Conservation (phyloP, 2,329 filamentous ascomycete species). For the Rhynchosporium agropyri region DNA sequence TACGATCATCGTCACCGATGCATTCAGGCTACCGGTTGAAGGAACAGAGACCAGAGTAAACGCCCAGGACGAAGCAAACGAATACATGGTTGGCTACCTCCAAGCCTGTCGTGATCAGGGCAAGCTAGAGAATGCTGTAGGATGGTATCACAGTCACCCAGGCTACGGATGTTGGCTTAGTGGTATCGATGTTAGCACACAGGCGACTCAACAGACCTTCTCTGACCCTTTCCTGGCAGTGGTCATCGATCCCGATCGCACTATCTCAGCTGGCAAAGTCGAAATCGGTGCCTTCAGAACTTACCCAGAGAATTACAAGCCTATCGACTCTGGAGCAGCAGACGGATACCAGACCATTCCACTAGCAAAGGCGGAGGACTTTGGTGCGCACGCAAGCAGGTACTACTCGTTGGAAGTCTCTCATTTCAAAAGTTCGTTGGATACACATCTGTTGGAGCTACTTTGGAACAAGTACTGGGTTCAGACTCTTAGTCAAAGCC, state of each 20-base stretch:
- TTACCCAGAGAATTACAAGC: constrained; percentile 74
- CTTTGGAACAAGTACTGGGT: constrained; percentile 99
- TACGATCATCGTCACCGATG: constrained; percentile 89
- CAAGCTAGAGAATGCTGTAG: constrained; percentile 87
- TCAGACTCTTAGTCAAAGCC: constrained; percentile 88
- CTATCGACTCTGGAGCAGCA: constrained; percentile 49
- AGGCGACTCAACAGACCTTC: constrained; percentile 81
- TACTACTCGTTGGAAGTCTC: constrained; percentile 93
- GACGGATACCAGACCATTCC: constrained; percentile 79
- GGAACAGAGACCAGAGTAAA: constrained; percentile 99
- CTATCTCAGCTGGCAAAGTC: constrained; percentile 87
- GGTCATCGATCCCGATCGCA: constrained; percentile 94
- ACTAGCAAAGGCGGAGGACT: constrained; percentile 91
- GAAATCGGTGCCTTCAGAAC: constrained; percentile 97
- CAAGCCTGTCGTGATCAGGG: constrained; percentile 74
- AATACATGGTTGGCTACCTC: constrained; percentile 92
- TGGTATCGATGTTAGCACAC: constrained; percentile 91
- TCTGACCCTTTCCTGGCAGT: constrained; percentile 93
- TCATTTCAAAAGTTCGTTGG: constrained; percentile 92
- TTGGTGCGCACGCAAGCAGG: constrained; percentile 85
- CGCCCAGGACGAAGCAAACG: constrained; percentile 92
- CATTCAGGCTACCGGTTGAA: constrained; percentile 91
- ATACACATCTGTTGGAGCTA: constrained; percentile 81
- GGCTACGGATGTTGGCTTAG: constrained; percentile 98
- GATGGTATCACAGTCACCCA: constrained; percentile 98